Percentiles rank a stretch among this genome's conserved stretches.
These are phyloP conservation scores for Ormosia semicastrata DNA, from an alignment of 306 rosid genomes.

Conservation along the genomic window DNA sequence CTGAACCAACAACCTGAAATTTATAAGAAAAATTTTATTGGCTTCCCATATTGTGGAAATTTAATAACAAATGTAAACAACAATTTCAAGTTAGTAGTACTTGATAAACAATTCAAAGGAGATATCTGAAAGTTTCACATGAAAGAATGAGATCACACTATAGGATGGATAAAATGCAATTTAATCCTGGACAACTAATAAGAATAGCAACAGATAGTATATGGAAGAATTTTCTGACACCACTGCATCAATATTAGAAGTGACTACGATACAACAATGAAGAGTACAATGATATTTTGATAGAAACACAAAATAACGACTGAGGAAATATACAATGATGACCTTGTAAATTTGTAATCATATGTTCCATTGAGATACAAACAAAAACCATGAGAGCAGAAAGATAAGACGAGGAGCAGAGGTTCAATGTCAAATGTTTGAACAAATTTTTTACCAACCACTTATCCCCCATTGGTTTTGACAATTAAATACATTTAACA, in stretches of 20 bases:
- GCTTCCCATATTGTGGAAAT: not conserved
- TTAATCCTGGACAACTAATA: not conserved
- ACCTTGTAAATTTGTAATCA: not conserved
- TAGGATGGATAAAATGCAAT: not conserved
- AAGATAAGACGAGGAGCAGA: not conserved
- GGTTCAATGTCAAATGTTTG: not conserved
- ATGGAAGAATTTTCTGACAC: not conserved
- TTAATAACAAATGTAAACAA: not conserved
- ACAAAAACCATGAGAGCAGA: not conserved
- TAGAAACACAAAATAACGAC: not conserved
- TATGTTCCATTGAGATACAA: not conserved
- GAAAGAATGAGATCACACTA: not conserved
- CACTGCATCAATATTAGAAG: not conserved
- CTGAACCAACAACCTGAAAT: conserved; percentile 73
- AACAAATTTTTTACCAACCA: not conserved
- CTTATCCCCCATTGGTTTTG: not conserved
- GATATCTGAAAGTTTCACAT: not conserved
- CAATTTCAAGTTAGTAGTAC: not conserved
- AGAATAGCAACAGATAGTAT: not conserved
- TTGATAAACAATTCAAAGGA: not conserved
- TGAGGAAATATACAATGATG: not conserved
- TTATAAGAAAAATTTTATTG: not conserved
- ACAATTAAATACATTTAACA: not conserved
- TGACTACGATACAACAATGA: not conserved
- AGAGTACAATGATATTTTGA: not conserved